Percentiles rank a stretch among this genome's conserved stretches.
phyloP scores from a whole-genome alignment of 345 rosid genomes.

The Melaleuca quinquenervia region DNA sequence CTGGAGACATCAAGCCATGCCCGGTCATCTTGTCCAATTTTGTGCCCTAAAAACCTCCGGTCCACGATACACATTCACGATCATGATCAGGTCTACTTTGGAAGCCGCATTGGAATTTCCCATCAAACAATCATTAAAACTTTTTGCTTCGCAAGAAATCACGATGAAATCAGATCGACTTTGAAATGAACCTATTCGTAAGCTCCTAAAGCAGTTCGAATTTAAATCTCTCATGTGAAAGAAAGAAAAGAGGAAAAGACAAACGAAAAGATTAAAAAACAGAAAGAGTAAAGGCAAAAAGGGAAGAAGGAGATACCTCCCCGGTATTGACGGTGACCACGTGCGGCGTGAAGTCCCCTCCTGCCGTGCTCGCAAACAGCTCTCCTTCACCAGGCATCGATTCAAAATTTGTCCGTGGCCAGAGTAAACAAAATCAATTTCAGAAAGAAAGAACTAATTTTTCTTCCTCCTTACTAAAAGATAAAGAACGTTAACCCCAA shows the following conservation, averaged over 20 bases:
- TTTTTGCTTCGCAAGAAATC: not conserved
- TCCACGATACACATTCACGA: not conserved
- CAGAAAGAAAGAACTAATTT: not conserved
- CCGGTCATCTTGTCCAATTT: not conserved
- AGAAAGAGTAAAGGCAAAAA: not conserved
- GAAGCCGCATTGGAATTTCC: not conserved
- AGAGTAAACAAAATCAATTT: not conserved
- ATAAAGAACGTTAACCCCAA: not conserved
- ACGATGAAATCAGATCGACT: not conserved
- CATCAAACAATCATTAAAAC: not conserved
- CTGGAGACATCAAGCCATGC: not conserved
- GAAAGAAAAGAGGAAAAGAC: not conserved
- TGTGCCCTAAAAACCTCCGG: not conserved
- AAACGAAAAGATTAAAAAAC: not conserved
- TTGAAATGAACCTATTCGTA: not conserved
- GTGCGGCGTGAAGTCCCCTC: constrained; percentile 60
- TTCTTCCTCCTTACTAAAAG: not conserved
- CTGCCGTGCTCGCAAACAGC: constrained; percentile 29
- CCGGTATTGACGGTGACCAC: constrained; percentile 37
- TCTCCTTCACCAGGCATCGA: constrained; percentile 34
- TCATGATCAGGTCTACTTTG: not conserved
- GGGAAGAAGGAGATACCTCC: constrained; percentile 27
- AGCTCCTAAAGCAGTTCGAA: not conserved
- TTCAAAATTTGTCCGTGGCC: not conserved
- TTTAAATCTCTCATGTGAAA: not conserved